Percentiles rank a stretch among this genome's conserved stretches.
Conservation (phyloP, 371 early-diverging fungal genomes). For the Lichtheimia hyalospora region DNA sequence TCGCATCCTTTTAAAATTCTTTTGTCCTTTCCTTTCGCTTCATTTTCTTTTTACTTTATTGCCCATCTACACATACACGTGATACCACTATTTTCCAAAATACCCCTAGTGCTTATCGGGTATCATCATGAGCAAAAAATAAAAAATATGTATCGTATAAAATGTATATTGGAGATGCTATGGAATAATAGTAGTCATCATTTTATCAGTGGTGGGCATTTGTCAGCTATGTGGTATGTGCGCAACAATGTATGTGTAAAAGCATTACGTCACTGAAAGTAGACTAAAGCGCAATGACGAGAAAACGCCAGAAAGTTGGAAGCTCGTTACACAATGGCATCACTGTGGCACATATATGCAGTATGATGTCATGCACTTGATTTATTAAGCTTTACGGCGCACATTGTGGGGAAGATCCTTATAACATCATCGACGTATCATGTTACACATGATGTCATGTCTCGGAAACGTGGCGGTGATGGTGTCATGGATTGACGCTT, state of each 20-base stretch:
- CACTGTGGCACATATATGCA: constrained; percentile 1
- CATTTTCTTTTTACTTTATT: neutral
- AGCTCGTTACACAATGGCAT: neutral
- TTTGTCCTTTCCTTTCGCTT: neutral
- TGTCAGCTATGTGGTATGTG: too few species aligned
- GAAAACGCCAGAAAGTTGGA: too few species aligned
- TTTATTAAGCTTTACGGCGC: neutral
- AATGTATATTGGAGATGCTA: too few species aligned
- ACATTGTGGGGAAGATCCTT: neutral
- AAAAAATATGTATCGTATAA: too few species aligned
- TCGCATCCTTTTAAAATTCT: too few species aligned
- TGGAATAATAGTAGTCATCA: too few species aligned
- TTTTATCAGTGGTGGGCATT: too few species aligned
- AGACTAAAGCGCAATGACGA: too few species aligned
- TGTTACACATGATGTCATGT: constrained; percentile 4
- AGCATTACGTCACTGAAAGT: too few species aligned
- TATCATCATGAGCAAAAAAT: neutral
- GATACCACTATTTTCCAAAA: neutral
- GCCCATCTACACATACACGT: too few species aligned
- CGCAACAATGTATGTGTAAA: too few species aligned
- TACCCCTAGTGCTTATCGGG: neutral
- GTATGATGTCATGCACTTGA: neutral
- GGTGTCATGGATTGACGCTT: constrained; percentile 3
- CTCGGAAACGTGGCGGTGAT: neutral
- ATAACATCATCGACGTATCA: neutral